A percentile compares a stretch with the other conserved stretches of the same genome.
Evolutionary conservation across 2,329 filamentous ascomycete genomes (phyloP).

Genomic region (Cytospora schulzeri): DNA sequence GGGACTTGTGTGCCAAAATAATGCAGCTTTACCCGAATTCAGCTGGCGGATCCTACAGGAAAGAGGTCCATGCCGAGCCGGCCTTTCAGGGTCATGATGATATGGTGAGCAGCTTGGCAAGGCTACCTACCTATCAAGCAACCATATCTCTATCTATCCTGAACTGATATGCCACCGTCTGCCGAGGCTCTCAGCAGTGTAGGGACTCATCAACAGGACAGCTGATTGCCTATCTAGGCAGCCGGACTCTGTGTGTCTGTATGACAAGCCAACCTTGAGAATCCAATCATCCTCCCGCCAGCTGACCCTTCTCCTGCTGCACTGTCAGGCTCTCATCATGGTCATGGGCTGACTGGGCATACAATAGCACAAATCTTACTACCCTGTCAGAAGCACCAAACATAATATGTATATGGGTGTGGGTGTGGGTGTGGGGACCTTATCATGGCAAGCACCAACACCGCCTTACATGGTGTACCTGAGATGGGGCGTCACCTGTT

Average conservation of each 20-base stretch:
- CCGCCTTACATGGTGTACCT: conserved; percentile 16
- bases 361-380: neutral
- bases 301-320: conserved; percentile 5
- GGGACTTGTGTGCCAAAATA: neutral
- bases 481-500: conserved; percentile 7
- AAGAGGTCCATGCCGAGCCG: neutral
- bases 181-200: too few relatives aligned
- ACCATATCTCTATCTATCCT: neutral
- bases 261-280: conserved; percentile 4
- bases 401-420: neutral
- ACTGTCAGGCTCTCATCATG: neutral
- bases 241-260: neutral
- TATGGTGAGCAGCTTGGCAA: neutral
- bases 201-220: neutral
- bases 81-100: neutral
- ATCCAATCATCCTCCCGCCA: neutral
- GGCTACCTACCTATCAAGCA: neutral
- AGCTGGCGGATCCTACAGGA: neutral
- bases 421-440: neutral
- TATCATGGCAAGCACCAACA: neutral
- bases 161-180: too few relatives aligned
- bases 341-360: conserved; percentile 7
- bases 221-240: conserved; percentile 6
- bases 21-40: neutral
- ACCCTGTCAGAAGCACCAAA: neutral